These are phyloP conservation scores for Fusarium nygamai DNA, from an alignment of 2,329 filamentous ascomycete species.

Conservation along the genomic window DNA sequence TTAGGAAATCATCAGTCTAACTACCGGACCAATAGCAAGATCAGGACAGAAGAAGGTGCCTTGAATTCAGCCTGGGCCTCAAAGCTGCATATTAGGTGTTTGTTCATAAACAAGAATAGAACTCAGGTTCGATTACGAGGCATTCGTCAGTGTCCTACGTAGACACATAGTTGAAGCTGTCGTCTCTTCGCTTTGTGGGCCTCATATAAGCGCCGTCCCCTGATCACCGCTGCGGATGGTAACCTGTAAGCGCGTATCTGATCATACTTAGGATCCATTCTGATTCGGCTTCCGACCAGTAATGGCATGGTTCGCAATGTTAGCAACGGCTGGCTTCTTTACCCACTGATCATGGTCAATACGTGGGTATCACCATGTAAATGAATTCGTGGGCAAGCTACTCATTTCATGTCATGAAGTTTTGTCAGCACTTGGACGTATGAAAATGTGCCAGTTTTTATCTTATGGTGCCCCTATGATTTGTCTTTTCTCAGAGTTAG, in stretches of 20 bases:
- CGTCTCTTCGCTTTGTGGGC: not conserved
- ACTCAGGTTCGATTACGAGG: not conserved
- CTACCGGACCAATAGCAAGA: not conserved
- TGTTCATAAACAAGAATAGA: not conserved
- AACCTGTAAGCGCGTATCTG: not conserved
- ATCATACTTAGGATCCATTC: not conserved
- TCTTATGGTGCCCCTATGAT: not conserved
- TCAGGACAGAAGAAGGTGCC: not conserved
- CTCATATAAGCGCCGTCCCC: not conserved
- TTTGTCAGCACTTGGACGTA: not conserved
- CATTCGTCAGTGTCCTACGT: not conserved
- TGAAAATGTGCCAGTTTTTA: not conserved
- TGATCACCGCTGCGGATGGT: not conserved
- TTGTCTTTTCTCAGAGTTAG: not conserved
- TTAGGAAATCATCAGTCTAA: not conserved
- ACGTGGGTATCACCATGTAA: not conserved
- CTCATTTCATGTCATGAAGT: not conserved
- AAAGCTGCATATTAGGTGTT: not conserved
- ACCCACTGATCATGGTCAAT: not conserved
- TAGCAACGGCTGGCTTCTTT: not conserved
- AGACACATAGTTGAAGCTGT: not conserved
- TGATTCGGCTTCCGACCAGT: not conserved
- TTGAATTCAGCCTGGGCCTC: not conserved
- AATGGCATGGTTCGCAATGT: not conserved
- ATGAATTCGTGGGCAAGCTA: not conserved